Evolutionary conservation across 768 basidiomycete species (phyloP).

Genomic region (Mycena polygramma): DNA sequence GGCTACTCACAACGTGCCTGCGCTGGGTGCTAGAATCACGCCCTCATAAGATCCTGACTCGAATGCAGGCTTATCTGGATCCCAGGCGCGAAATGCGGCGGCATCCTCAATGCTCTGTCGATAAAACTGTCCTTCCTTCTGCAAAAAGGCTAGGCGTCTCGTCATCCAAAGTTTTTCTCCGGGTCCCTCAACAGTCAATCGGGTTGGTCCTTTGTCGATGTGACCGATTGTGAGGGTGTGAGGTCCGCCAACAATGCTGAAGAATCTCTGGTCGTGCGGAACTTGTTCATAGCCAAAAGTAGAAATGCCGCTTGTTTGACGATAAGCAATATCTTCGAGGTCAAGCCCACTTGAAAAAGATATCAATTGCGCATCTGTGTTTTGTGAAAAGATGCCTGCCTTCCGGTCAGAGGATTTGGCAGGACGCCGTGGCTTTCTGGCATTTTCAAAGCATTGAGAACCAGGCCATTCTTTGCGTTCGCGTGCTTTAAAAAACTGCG

Average conservation of each 20-base stretch:
- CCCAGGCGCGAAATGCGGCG: neutral
- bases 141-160: neutral
- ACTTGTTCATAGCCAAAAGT: neutral
- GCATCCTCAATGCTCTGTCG: neutral
- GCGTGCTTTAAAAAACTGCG: neutral
- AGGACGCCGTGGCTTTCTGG: neutral
- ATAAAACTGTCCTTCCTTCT: neutral
- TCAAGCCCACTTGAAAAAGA: neutral
- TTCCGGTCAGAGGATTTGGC: neutral
- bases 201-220: neutral
- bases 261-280: neutral
- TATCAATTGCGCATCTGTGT: too few species aligned
- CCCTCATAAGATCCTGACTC: neutral
- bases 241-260: neutral
- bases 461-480: neutral
- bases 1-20: neutral
- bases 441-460: slow-evolving; percentile 2
- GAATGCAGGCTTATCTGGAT: neutral
- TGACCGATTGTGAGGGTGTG: neutral
- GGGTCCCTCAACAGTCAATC: neutral
- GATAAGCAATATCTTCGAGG: neutral
- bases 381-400: neutral
- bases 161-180: neutral
- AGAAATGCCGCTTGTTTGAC: neutral
- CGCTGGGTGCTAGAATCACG: neutral